Evolutionary conservation across 163 green algal genomes (phyloP).

Genomic region (Coccomyxa subellipsoidea): DNA sequence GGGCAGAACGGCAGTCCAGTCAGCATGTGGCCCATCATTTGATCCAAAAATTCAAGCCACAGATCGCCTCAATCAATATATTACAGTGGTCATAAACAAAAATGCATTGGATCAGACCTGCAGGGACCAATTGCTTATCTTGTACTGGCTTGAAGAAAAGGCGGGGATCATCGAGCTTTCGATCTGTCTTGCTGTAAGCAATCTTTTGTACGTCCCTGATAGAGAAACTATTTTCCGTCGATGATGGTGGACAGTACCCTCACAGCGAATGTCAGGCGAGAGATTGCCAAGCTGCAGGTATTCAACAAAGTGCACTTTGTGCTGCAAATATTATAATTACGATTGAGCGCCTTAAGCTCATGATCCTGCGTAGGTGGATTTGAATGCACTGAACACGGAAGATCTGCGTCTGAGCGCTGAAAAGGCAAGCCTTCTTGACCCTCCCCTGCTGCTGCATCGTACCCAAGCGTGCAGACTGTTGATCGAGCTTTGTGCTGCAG

Average conservation of each 20-base stretch:
- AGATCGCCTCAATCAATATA: too few species aligned
- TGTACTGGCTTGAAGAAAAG: too few species aligned
- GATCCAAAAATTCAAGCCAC: too few species aligned
- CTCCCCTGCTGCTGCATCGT: neutral
- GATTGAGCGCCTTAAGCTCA: neutral
- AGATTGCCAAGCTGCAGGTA: neutral
- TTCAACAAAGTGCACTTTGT: neutral
- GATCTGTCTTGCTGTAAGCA: too few species aligned
- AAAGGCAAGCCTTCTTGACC: neutral
- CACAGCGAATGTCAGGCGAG: neutral
- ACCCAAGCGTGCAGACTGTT: too few species aligned
- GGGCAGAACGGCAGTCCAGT: neutral
- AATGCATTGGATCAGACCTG: too few species aligned
- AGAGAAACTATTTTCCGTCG: neutral
- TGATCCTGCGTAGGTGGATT: neutral
- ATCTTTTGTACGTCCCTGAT: too few species aligned
- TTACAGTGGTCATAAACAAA: too few species aligned
- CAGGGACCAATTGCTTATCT: too few species aligned
- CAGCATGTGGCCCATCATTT: too few species aligned
- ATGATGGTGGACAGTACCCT: neutral
- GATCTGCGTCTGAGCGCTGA: neutral
- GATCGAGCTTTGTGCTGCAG: neutral
- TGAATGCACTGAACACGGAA: neutral
- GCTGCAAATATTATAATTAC: neutral
- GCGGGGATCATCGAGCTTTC: too few species aligned